Evolutionary conservation across 768 basidiomycete species (phyloP).

Genomic region (Tylopilus intermedius): DNA sequence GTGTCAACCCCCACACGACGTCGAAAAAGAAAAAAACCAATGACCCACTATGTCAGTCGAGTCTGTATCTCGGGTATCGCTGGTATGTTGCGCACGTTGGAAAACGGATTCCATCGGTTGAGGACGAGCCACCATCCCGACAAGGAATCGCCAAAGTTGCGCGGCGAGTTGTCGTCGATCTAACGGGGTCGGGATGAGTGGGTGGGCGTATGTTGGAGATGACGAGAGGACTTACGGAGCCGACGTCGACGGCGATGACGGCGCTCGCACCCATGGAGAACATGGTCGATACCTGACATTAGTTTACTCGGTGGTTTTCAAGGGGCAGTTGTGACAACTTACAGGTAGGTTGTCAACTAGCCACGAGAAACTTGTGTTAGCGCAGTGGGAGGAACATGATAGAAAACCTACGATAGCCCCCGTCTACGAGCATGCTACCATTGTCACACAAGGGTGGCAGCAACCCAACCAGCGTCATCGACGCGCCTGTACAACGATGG

Average conservation of each 20-base stretch:
- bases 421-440: slow-evolving; percentile 88
- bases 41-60: slow-evolving; percentile 86
- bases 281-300: slow-evolving; percentile 78
- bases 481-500: slow-evolving; percentile 58
- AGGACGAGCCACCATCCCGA: slow-evolving; percentile 95
- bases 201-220: not conserved
- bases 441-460: slow-evolving; percentile 93
- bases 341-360: slow-evolving; percentile 88
- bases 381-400: not conserved
- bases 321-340: slow-evolving; percentile 16
- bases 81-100: slow-evolving; percentile 69
- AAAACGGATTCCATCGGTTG: slow-evolving; percentile 92
- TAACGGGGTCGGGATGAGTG: not conserved
- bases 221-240: slow-evolving; percentile 52
- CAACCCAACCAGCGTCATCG: slow-evolving; percentile 95
- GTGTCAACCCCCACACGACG: no score
- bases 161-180: slow-evolving; percentile 92
- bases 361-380: slow-evolving; percentile 4
- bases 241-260: slow-evolving; percentile 93
- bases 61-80: slow-evolving; percentile 92
- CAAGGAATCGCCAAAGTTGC: slow-evolving; percentile 90
- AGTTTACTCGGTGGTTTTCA: slow-evolving; percentile 1
- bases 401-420: slow-evolving; percentile 69
- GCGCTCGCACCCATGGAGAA: slow-evolving; percentile 84
- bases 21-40: not conserved